phyloP scores from a whole-genome alignment of 331 rosid species.

The Ulmus americana region DNA sequence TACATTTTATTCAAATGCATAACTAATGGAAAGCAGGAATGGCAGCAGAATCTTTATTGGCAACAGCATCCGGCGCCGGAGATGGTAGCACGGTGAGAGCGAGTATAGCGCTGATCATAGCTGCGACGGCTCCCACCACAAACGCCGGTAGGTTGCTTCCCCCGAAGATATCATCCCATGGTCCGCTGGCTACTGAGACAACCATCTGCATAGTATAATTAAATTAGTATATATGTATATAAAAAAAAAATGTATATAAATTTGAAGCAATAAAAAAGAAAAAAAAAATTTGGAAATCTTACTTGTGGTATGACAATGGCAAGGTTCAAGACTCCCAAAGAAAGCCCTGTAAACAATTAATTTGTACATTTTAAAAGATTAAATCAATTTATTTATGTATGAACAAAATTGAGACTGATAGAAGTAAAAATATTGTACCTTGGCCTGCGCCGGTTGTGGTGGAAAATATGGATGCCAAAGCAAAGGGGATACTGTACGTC shows the following conservation, averaged over 20 bases:
- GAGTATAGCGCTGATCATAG: slow-evolving; percentile 45
- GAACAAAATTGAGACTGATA: not conserved
- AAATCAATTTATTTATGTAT: not conserved
- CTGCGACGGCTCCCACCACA: slow-evolving; percentile 67
- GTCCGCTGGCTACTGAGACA: slow-evolving; percentile 71
- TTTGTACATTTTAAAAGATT: not conserved
- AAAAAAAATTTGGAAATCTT: not conserved
- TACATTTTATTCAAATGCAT: not conserved
- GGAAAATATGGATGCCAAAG: slow-evolving; percentile 78
- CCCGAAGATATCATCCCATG: slow-evolving; percentile 65
- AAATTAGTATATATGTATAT: not conserved
- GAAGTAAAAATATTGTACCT: slow-evolving; percentile 31
- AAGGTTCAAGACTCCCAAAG: slow-evolving; percentile 76
- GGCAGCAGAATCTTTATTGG: slow-evolving; percentile 15
- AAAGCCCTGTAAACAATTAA: slow-evolving; percentile 48
- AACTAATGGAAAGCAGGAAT: slow-evolving; percentile 34
- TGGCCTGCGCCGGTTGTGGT: slow-evolving; percentile 69
- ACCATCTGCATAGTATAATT: slow-evolving; percentile 39
- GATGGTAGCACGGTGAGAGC: slow-evolving; percentile 62
- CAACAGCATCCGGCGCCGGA: slow-evolving; percentile 46
- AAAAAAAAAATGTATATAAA: too few species aligned
- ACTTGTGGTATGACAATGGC: slow-evolving; percentile 83
- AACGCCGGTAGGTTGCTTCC: slow-evolving; percentile 88
- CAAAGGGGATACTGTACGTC: slow-evolving; percentile 75
- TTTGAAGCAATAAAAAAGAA: too few species aligned